Evolutionary conservation across 352 stramenopile species (phyloP), one percentile per base, ranked within the genome.

Genomic region (Globisporangium acanthophoron): DNA sequence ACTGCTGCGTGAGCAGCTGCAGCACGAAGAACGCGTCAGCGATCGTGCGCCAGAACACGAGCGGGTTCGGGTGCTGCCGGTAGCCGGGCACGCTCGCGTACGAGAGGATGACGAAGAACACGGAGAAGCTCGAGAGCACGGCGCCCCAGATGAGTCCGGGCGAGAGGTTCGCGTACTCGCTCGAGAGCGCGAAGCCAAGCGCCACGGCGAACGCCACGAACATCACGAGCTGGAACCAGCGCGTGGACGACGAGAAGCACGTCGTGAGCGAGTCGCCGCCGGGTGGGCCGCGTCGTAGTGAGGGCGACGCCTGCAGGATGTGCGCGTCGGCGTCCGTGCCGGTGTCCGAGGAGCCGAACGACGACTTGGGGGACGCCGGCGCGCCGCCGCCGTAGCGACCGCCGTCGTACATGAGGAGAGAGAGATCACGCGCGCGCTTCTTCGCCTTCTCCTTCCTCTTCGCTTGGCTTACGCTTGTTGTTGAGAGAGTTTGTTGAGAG

Each of bases 21-120:
- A 92, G 62, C 61, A 93, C 84, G 62, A 94, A 94, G 20, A 92
- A 71, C 18, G 78, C 77, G 65, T 96, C 86, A 24, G 81, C 81
- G 61, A 96, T 93, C 16, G 84, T 90, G 50, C 84, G 80, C 82
- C 83, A 96, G 61, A 96, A 96, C 29, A 96, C 83, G 51, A 96
- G 80, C 62, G 86, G 84, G 53, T 96, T 96, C 29, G 86, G 86
- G 56, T 96, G 86, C 59, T 93, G 84, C 0, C 86, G 75, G 65
- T 92, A 92, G 52, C 74, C 78, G 3, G 77, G 80, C 24, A 92
- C 83, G 58, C 82, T 91, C 15, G 69, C 75, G 64, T 93, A 96
- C 59, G 75, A 89, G 9, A 96, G 52, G 44, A 96, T 90, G 33
- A 95, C 84, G 52, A 92, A 90, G 56, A 94, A 80, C 53, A 94